Conservation (phyloP, 2,329 filamentous ascomycete species). For the Xenosphaeropsis pyriputrescens region DNA sequence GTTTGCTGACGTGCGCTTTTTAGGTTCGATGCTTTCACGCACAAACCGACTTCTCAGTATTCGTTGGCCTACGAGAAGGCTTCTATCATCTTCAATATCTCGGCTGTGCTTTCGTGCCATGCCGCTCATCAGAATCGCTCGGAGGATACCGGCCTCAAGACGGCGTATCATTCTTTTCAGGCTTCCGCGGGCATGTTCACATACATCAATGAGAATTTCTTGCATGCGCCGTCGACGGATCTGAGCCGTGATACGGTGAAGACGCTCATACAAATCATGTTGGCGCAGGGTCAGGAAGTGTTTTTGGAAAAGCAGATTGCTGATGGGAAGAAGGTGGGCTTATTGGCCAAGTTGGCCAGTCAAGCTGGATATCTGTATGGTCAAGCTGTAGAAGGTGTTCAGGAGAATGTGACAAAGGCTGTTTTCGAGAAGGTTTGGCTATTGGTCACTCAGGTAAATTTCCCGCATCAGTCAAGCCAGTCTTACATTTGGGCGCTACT, state of each 20-base stretch:
- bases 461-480: neutral
- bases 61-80: slow-evolving; percentile 96
- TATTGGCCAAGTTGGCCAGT: slow-evolving; percentile 84
- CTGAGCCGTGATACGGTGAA: slow-evolving; percentile 92
- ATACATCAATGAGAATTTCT: slow-evolving; percentile 98
- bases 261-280: slow-evolving; percentile 79
- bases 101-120: slow-evolving; percentile 89
- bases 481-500: neutral
- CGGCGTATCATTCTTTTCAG: slow-evolving; percentile 95
- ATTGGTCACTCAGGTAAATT: slow-evolving; percentile 57
- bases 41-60: slow-evolving; percentile 93
- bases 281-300: slow-evolving; percentile 93
- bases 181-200: slow-evolving; percentile 98
- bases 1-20: too few species aligned
- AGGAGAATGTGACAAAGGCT: slow-evolving; percentile 81
- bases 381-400: slow-evolving; percentile 77
- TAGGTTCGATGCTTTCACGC: slow-evolving; percentile 99
- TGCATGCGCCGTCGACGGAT: slow-evolving; percentile 94
- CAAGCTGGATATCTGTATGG: slow-evolving; percentile 80
- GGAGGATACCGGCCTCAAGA: slow-evolving; percentile 87
- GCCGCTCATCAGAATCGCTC: slow-evolving; percentile 84
- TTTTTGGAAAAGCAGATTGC: slow-evolving; percentile 93
- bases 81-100: slow-evolving; percentile 99
- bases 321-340: slow-evolving; percentile 81
- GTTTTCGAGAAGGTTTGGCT: slow-evolving; percentile 95